Conservation (phyloP, 805 yeast genomes). For the Lachancea waltii region DNA sequence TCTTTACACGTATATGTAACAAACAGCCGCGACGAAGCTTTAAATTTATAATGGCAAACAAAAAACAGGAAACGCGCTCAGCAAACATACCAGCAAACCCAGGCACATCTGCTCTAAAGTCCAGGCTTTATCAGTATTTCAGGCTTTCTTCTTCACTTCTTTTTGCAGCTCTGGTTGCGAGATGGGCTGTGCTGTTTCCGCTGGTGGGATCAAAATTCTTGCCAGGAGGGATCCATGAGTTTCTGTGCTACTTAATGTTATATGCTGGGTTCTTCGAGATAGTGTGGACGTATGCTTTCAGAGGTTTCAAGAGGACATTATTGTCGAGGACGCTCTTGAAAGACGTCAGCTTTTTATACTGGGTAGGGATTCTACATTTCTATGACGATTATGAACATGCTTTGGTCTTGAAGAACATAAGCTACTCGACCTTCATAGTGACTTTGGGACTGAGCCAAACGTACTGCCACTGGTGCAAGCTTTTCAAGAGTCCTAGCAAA, state of each 20-base stretch:
- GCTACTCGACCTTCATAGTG: constrained; percentile 28
- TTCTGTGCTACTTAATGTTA: constrained; percentile 34
- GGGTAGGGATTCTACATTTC: constrained; percentile 25
- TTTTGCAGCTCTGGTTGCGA: constrained; percentile 28
- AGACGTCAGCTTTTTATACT: constrained; percentile 25
- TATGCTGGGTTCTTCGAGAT: constrained; percentile 19
- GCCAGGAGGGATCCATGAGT: constrained; percentile 69
- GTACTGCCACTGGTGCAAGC: constrained; percentile 25
- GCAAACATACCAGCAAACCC: constrained; percentile 16
- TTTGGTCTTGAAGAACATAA: constrained; percentile 24
- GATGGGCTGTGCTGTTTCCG: constrained; percentile 51
- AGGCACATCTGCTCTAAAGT: neutral
- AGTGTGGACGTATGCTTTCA: constrained; percentile 22
- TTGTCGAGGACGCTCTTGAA: constrained; percentile 20
- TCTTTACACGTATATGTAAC: too few relatives aligned
- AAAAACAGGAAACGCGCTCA: neutral
- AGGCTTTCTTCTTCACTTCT: constrained; percentile 23
- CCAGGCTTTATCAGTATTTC: constrained; percentile 24
- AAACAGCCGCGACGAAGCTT: too few relatives aligned
- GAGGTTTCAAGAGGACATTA: constrained; percentile 17
- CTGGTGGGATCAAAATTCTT: constrained; percentile 58
- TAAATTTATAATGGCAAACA: neutral
- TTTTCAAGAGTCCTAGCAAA: constrained; percentile 18
- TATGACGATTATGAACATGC: constrained; percentile 32
- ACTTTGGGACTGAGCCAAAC: constrained; percentile 23